Evolutionary conservation across 352 stramenopile species (phyloP), one percentile per base, ranked within the genome.

Genomic region (Vaucheria bursata): DNA sequence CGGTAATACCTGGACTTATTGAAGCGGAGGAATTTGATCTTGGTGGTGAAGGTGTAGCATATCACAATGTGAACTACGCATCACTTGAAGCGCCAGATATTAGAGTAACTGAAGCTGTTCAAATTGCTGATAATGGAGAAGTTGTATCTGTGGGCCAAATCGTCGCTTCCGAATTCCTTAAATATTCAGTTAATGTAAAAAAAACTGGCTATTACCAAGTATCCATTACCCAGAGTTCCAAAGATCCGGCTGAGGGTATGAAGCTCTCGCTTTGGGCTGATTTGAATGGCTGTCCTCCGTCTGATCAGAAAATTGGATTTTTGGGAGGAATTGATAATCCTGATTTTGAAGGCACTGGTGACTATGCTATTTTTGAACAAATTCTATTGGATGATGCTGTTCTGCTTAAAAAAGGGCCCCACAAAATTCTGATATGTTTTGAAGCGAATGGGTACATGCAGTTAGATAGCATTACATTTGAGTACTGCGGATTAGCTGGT

Each of bases 11-110:
- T 12, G 73, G 73, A 0, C 32, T 39, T 37, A 73, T 78, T 32
- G 25, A 74, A 1, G 73, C 73, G 12, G 49, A 74, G 1, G 25
- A 78, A 7, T 78, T 52, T 39, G 73, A 78, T 18, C 52, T 74
- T 1, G 73, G 73, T n/a, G 73, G 73, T 3, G 73, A 78, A 39
- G 73, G 73, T 31, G 35, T 78, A 18, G 49, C 6, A 12, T 78
- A 74, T 18, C 53, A 68, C 53, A 68, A 68, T 34, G 2, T 68
- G 2, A 2, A 2, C 53, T 2, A 37, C 53, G 53, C 34, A 31
- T 34, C 31, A 31, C 6, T 7, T 34, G 53, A 31, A 2, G 2
- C 8, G 2, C 8, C 53, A 2, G 53, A 31, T 31, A 7, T 7
- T 31, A 31, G 53, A 31, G 53, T 31, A 31, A 34, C 34, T 31